A percentile compares a stretch with the other conserved stretches of the same genome.
Conservation (phyloP, 805 yeast species). For the Jamesozyma piceae region DNA sequence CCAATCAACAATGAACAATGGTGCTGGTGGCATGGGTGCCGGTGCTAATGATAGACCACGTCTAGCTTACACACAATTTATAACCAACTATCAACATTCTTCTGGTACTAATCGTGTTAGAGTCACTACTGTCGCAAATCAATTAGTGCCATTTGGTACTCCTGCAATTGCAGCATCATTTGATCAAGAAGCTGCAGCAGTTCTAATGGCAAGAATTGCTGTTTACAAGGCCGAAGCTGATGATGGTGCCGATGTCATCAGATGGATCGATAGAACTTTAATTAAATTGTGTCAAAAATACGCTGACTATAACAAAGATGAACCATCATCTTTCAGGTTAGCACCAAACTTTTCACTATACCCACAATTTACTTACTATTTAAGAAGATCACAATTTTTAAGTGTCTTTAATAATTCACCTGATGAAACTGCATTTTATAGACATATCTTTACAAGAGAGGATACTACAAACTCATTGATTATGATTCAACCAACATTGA, state of each 20-base stretch:
- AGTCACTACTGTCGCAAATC: conserved; percentile 72
- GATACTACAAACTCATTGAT: conserved; percentile 87
- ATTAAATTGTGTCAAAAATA: conserved; percentile 85
- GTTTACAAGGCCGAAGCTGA: conserved; percentile 74
- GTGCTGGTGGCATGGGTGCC: conserved; percentile 2
- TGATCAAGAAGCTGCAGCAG: conserved; percentile 98
- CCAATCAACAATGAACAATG: conserved; percentile 7
- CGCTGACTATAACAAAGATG: conserved; percentile 88
- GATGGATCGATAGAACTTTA: conserved; percentile 91
- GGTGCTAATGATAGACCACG: conserved; percentile 20
- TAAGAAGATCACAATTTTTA: conserved; percentile 91
- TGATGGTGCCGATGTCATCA: conserved; percentile 83
- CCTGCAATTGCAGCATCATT: conserved; percentile 56
- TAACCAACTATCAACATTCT: conserved; percentile 92
- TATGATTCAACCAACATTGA: conserved; percentile 96
- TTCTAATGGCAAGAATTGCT: conserved; percentile 82
- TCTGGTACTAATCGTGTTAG: conserved; percentile 81
- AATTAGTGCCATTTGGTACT: conserved; percentile 44
- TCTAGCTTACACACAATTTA: conserved; percentile 60
- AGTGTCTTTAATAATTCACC: conserved; percentile 97
- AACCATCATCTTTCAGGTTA: conserved; percentile 69
- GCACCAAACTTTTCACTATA: conserved; percentile 76
- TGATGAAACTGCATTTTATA: conserved; percentile 94
- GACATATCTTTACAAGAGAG: conserved; percentile 85
- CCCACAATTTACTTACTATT: conserved; percentile 92